Conservation (phyloP, 345 rosid genomes). For the Heritiera fomes region DNA sequence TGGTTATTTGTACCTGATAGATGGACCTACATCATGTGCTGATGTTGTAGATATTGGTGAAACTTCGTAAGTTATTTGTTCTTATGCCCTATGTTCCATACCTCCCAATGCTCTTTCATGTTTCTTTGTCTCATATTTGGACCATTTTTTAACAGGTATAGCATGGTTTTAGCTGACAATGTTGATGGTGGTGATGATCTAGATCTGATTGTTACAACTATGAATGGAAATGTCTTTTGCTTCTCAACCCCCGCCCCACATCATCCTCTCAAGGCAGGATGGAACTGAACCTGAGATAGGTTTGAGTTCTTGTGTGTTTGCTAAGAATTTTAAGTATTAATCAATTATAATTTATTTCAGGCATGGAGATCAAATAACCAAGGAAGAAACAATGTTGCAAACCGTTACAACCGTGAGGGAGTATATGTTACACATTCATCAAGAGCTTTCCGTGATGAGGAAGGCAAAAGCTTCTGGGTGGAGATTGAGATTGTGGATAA, state of each 20-base stretch:
- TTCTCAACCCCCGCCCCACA: conserved; percentile 95
- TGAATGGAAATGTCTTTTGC: conserved; percentile 99
- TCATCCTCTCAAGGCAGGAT: conserved; percentile 92
- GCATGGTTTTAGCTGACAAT: conserved; percentile 97
- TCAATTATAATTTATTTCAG: conserved; percentile 43
- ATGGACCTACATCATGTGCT: conserved; percentile 95
- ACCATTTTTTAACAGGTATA: conserved; percentile 59
- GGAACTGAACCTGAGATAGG: conserved; percentile 20
- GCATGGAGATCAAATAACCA: conserved; percentile 92
- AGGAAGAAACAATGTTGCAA: conserved; percentile 89
- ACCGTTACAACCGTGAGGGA: conserved; percentile 75
- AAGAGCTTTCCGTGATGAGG: conserved; percentile 96
- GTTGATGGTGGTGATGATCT: conserved; percentile 99
- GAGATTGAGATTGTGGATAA: conserved; percentile 92
- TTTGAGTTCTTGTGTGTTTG: conserved; percentile 11
- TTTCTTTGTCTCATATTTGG: conserved; percentile 18
- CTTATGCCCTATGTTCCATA: conserved; percentile 15
- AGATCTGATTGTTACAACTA: conserved; percentile 93
- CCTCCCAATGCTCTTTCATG: conserved; percentile 8
- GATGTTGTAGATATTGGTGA: conserved; percentile 99
- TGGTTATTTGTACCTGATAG: conserved; percentile 94
- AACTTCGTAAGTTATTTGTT: conserved; percentile 74
- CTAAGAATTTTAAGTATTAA: conserved; percentile 9
- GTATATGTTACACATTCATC: conserved; percentile 77
- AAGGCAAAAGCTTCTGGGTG: conserved; percentile 96